Base-by-base conservation (phyloP, 352 stramenopile genomes). In the Phytophthora citrophthora region DNA sequence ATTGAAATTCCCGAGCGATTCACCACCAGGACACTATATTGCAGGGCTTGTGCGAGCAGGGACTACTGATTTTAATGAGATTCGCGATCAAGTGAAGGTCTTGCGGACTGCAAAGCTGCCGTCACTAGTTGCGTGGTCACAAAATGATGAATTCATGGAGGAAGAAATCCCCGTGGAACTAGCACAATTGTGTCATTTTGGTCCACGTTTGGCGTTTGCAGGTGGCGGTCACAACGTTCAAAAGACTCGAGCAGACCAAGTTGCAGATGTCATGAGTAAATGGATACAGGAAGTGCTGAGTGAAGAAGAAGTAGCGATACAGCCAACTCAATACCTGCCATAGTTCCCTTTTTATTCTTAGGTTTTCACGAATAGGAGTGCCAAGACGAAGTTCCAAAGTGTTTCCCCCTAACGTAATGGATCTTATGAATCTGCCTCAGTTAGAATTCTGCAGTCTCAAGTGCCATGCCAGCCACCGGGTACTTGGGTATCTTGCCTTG, bases 151-250 rank as follows among this genome's bases (percentile, higher is more conserved):
- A 47, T 76, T 80, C 52, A 81, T 89, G 58, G 72, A 88, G 55
- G 29, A 64, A 13, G 72, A 71, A 23, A 71, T 86, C 26, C 68
- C 72, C 0, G 24, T 45, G 32, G 73, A 89, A 41, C 63, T 89
- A 0, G 66, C 60, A 4, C 10, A 26, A 32, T 7, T 70, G 1
- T 79, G 77, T 15, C 59, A 75, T 50, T 36, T 54, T 48, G 72
- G 75, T 10, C 71, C 74, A 4, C 70, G 74, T 12, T 51, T 88
- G 16, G 70, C 55, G 11, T 88, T 86, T 51, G 36, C 39, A 24
- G 63, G 52, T 6, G 78, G 77, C 4, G 80, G 76, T 1, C 80
- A 88, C 66, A 89, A 89, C 51, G 71, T 88, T 34, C 80, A 89
- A 46, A 89, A 89, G 71, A 86, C 78, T 24, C 64, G 75, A 26